A percentile compares a stretch with the other conserved stretches of the same genome.
phyloP scores from a whole-genome alignment of 805 yeast species.

The Yarrowia hollandica region DNA sequence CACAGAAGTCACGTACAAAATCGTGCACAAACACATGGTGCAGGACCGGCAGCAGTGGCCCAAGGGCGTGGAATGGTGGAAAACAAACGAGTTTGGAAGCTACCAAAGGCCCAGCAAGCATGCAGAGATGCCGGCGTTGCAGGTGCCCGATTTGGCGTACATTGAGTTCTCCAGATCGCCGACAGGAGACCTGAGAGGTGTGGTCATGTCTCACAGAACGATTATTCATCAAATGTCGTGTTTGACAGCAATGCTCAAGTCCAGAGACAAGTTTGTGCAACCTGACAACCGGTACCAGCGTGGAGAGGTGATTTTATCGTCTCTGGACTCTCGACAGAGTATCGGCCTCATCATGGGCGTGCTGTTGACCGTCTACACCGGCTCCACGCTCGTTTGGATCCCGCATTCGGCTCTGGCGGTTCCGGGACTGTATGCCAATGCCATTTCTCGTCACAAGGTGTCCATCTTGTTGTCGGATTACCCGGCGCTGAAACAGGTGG shows the following conservation, averaged over 20 bases:
- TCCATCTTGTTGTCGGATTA: slow-evolving; percentile 81
- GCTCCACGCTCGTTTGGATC: slow-evolving; percentile 77
- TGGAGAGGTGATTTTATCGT: slow-evolving; percentile 56
- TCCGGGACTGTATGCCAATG: slow-evolving; percentile 84
- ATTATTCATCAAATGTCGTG: slow-evolving; percentile 85
- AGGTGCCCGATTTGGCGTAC: slow-evolving; percentile 83
- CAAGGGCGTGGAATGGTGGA: slow-evolving; percentile 69
- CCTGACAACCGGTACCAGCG: slow-evolving; percentile 44
- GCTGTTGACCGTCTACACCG: slow-evolving; percentile 77
- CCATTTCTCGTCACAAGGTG: slow-evolving; percentile 68
- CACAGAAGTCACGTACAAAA: slow-evolving; percentile 75
- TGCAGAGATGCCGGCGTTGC: slow-evolving; percentile 61
- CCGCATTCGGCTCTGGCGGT: slow-evolving; percentile 70
- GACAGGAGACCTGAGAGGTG: slow-evolving; percentile 88
- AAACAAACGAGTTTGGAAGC: slow-evolving; percentile 82
- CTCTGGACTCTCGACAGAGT: slow-evolving; percentile 71
- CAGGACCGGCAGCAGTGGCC: slow-evolving; percentile 64
- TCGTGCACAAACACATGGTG: slow-evolving; percentile 62
- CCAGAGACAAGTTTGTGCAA: slow-evolving; percentile 41
- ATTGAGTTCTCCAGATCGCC: slow-evolving; percentile 91
- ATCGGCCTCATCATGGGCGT: slow-evolving; percentile 85
- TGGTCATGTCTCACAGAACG: slow-evolving; percentile 86
- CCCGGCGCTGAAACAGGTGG: slow-evolving; percentile 82
- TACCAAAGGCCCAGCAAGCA: slow-evolving; percentile 59
- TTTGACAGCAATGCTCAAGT: slow-evolving; percentile 62